A percentile compares a stretch with the other conserved stretches of the same genome.
Conservation (phyloP, 345 rosid species). For the Conringia planisiliqua region DNA sequence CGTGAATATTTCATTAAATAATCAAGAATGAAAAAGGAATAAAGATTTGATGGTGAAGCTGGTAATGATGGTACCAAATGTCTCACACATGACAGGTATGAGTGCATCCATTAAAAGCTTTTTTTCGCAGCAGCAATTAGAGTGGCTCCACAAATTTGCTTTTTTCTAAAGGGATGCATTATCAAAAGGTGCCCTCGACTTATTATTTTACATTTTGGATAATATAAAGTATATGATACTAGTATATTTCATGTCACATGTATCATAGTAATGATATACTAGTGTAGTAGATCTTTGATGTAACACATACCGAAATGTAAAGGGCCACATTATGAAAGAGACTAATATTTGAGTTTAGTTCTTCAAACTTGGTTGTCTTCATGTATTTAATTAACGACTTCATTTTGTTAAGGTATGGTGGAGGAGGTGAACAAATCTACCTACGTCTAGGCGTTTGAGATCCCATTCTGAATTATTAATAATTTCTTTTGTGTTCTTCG, state of each 20-base stretch:
- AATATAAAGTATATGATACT: background rate
- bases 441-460: background rate
- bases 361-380: no score
- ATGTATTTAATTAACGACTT: background rate
- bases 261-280: background rate
- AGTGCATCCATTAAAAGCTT: conserved; percentile 30
- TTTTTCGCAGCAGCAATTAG: conserved; percentile 17
- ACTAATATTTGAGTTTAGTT: no score
- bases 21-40: background rate
- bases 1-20: background rate
- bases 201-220: conserved; percentile 2
- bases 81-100: conserved; percentile 36
- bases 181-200: conserved; percentile 8
- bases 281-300: background rate
- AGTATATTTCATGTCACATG: background rate
- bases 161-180: conserved; percentile 32
- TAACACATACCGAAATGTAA: no score
- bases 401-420: background rate
- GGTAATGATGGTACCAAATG: conserved; percentile 33
- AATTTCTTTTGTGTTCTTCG: background rate
- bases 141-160: conserved; percentile 35
- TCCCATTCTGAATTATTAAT: background rate
- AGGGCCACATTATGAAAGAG: no score
- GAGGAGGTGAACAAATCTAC: conserved; percentile 7
- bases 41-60: conserved; percentile 25